A percentile compares a stretch with the other conserved stretches of the same genome.
phyloP scores from a whole-genome alignment of 257 asterid species.

The Nicotiana knightiana region DNA sequence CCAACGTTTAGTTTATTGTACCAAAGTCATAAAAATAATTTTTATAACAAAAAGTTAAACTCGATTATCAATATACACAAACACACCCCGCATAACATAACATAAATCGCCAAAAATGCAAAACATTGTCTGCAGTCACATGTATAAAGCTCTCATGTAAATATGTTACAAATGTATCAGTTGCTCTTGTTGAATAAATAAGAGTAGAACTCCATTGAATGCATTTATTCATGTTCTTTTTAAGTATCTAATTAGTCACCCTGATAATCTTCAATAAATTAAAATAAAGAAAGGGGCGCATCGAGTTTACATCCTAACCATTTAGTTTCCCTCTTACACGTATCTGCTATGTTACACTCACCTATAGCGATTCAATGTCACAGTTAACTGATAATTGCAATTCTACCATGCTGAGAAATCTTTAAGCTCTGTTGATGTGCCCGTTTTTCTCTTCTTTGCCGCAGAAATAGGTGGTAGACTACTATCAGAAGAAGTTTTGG shows the following conservation, averaged over 20 bases:
- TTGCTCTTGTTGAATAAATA: not conserved
- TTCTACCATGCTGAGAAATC: conserved; percentile 78
- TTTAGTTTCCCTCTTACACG: not conserved
- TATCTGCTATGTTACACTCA: not conserved
- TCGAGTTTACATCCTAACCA: not conserved
- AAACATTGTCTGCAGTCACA: not conserved
- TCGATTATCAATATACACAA: not conserved
- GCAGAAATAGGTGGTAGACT: conserved; percentile 36
- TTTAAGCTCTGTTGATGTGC: conserved; percentile 42
- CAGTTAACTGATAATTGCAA: not conserved
- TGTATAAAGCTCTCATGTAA: not conserved
- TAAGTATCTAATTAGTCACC: not conserved
- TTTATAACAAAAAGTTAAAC: too few relatives aligned
- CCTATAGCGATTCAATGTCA: not conserved
- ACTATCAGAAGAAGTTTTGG: conserved; percentile 30
- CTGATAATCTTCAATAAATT: not conserved
- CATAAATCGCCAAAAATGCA: not conserved
- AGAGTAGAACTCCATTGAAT: not conserved
- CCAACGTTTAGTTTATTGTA: not conserved
- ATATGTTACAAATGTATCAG: too few relatives aligned
- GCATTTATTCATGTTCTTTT: not conserved
- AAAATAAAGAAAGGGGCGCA: too few relatives aligned
- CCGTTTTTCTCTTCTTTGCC: conserved; percentile 65
- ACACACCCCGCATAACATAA: not conserved
- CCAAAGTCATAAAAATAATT: too few relatives aligned